Conservation (phyloP, 2,329 filamentous ascomycete species). For the Aspergillus glaucus region DNA sequence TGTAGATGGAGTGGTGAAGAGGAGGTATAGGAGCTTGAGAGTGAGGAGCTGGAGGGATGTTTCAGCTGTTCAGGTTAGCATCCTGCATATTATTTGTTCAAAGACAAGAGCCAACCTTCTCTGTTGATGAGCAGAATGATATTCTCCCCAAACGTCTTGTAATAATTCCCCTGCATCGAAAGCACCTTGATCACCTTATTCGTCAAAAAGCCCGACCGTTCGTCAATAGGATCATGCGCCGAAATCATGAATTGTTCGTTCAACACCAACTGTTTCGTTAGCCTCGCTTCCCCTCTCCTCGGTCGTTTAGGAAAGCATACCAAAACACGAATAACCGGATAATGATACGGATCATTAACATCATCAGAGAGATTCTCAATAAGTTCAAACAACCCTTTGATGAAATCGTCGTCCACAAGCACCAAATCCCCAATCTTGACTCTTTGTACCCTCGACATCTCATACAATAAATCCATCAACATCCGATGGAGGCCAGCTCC, state of each 20-base stretch:
- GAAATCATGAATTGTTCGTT: slow-evolving; percentile 98
- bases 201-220: slow-evolving; percentile 55
- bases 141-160: slow-evolving; percentile 95
- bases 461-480: slow-evolving; percentile 83
- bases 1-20: slow-evolving; percentile 86
- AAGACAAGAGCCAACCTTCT: slow-evolving; percentile 51
- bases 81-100: background rate
- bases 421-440: slow-evolving; percentile 71
- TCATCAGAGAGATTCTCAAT: slow-evolving; percentile 86
- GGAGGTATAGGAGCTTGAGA: slow-evolving; percentile 85
- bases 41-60: slow-evolving; percentile 94
- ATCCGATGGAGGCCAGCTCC: slow-evolving; percentile 65
- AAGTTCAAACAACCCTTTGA: slow-evolving; percentile 75
- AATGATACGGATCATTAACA: slow-evolving; percentile 87
- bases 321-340: slow-evolving; percentile 85
- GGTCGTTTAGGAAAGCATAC: slow-evolving; percentile 46
- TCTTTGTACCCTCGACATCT: slow-evolving; percentile 89
- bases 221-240: slow-evolving; percentile 48
- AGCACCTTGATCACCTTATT: slow-evolving; percentile 92
- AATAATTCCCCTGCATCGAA: slow-evolving; percentile 69
- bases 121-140: slow-evolving; percentile 92
- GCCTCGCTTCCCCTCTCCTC: background rate
- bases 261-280: slow-evolving; percentile 65
- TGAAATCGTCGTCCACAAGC: slow-evolving; percentile 67
- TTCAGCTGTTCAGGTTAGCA: slow-evolving; percentile 50